Percentiles rank a stretch among this genome's conserved stretches.
Conservation (phyloP, 306 rosid species). For the Styphnolobium japonicum region DNA sequence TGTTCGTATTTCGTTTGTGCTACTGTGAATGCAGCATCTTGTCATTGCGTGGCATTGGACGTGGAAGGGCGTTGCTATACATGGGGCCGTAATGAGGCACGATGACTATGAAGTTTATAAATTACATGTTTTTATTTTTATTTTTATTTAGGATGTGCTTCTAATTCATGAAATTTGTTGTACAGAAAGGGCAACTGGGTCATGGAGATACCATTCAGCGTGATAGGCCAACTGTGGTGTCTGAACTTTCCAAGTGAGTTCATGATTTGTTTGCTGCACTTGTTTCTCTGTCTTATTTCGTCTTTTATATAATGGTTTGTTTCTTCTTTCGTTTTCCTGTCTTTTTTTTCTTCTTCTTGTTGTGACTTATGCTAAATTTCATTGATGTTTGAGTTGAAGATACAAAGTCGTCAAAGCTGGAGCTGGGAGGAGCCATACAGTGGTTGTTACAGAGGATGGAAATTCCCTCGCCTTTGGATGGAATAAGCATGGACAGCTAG, state of each 20-base stretch:
- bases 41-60: slow-evolving; percentile 97
- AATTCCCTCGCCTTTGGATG: slow-evolving; percentile 90
- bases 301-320: neutral
- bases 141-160: neutral
- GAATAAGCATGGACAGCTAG: slow-evolving; percentile 98
- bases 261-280: neutral
- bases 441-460: slow-evolving; percentile 83
- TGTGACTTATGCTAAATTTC: slow-evolving; percentile 24
- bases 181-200: slow-evolving; percentile 96
- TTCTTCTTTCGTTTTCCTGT: neutral
- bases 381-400: slow-evolving; percentile 40
- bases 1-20: neutral
- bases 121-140: neutral
- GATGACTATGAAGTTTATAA: slow-evolving; percentile 16
- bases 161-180: slow-evolving; percentile 28
- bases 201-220: slow-evolving; percentile 95
- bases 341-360: neutral
- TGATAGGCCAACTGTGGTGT: slow-evolving; percentile 94
- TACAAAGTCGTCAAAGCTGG: slow-evolving; percentile 79
- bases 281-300: neutral
- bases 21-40: slow-evolving; percentile 62
- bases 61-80: slow-evolving; percentile 95
- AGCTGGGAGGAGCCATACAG: slow-evolving; percentile 81
- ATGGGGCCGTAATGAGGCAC: slow-evolving; percentile 98
- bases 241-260: slow-evolving; percentile 90